These are phyloP conservation scores for Kodamaea laetipori DNA, from an alignment of 805 yeast species.

Conservation along the genomic window DNA sequence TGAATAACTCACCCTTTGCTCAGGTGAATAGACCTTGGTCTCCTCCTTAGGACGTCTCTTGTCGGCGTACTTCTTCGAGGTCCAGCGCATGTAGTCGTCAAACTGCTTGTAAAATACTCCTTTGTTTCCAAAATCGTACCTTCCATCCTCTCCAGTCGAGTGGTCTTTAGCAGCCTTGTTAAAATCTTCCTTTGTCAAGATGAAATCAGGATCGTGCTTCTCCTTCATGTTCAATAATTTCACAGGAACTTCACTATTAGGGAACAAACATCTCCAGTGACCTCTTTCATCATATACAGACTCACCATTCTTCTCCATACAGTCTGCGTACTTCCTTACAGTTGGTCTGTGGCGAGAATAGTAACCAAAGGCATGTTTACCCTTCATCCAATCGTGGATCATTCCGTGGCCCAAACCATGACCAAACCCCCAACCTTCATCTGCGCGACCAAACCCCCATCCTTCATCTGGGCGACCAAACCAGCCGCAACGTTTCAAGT, in stretches of 20 bases:
- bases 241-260: conserved; percentile 46
- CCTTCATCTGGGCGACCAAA: conserved; percentile 5
- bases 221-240: conserved; percentile 30
- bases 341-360: conserved; percentile 63
- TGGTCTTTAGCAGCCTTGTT: conserved; percentile 28
- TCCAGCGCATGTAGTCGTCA: conserved; percentile 70
- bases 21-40: background rate
- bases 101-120: conserved; percentile 68
- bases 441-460: conserved; percentile 7
- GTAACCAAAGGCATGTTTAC: conserved; percentile 44
- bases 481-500: background rate
- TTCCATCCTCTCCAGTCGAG: conserved; percentile 15
- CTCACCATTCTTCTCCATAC: conserved; percentile 65
- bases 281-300: conserved; percentile 85
- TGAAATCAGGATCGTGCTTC: conserved; percentile 25
- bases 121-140: conserved; percentile 44
- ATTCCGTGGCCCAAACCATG: conserved; percentile 1
- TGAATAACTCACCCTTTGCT: background rate
- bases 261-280: conserved; percentile 89
- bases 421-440: conserved; percentile 8
- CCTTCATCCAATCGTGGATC: conserved; percentile 15
- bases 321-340: conserved; percentile 57
- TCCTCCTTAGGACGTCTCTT: background rate
- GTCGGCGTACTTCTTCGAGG: background rate
- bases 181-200: conserved; percentile 62